Evolutionary conservation across 2,329 filamentous ascomycete species (phyloP), one percentile per base, ranked within the genome.

Genomic region (Aspergillus sp.): DNA sequence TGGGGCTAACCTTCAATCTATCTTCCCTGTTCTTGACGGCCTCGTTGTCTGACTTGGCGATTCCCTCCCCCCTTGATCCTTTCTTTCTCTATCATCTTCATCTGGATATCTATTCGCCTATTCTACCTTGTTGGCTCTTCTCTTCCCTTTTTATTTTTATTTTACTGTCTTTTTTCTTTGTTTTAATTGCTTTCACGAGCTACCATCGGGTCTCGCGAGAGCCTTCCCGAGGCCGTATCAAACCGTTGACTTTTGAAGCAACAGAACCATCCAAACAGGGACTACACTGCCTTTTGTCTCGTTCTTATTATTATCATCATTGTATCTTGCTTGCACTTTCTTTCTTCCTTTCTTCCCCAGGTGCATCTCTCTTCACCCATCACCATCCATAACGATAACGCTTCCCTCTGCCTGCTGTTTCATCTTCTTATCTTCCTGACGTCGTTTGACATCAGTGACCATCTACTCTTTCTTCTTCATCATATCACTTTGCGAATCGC

Each of bases 401-500:
- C 19, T 10, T 9, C 36, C 27, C 36, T 19, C 32, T 9, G 38
- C 29, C n/a, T 26, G 19, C 32, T 29, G 12, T 19, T 12, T 43
- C 30, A 26, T 42, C 27, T 27, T 34, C 26, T 45, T 44, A 36
- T 29, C 29, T 42, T 30, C 48, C 12, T n/a, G 19, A 34, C 32
- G 30, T 34, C 40, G 45, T 19, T 40, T 34, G 36, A 19, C 39
- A 9, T 32, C 36, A 12, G 12, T 29, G 4, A 44, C 35, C 43
- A 28, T 35, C 34, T 34, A 30, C 35, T 43, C 12, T 6, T 41
- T 9, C 36, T 12, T 28, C 32, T 8, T 33, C 29, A 33, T 10
- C 29, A 35, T 42, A 44, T 30, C 34, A 42, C 46, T 42, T 43
- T 55, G 49, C 54, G 55, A 60, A 57, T 62, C 62, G 63, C 64